These are phyloP conservation scores for Spinellus fusiger DNA, from an alignment of 192 early-diverging fungal genomes.

Conservation along the genomic window DNA sequence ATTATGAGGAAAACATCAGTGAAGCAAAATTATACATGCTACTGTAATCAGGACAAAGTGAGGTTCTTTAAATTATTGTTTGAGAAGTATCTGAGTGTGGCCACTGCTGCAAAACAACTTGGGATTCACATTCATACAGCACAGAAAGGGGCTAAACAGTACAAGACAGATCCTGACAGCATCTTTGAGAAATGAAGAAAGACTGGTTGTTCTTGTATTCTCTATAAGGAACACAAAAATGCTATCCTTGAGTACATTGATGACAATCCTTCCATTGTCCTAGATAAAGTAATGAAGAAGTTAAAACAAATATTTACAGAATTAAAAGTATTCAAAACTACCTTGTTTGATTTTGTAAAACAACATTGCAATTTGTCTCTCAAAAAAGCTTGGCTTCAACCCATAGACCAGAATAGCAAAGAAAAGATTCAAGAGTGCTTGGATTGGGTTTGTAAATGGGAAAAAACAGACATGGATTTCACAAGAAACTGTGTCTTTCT, in stretches of 20 bases:
- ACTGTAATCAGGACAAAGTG: slow-evolving; percentile 1
- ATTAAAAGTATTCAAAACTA: slow-evolving; percentile 3
- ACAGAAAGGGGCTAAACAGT: slow-evolving; percentile 14
- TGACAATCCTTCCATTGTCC: slow-evolving; percentile 16
- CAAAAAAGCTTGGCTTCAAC: slow-evolving; percentile 13
- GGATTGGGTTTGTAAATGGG: slow-evolving; percentile 5
- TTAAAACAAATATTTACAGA: slow-evolving; percentile 11
- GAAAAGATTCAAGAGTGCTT: slow-evolving; percentile 14
- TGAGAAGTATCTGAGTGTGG: slow-evolving; percentile 3
- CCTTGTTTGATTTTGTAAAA: slow-evolving; percentile 12
- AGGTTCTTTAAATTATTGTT: slow-evolving; percentile 2
- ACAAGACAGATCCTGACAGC: slow-evolving; percentile 15
- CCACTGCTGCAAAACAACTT: slow-evolving; percentile 14
- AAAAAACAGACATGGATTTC: slow-evolving; percentile 14
- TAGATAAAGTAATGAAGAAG: slow-evolving; percentile 8
- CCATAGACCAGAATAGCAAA: slow-evolving; percentile 14
- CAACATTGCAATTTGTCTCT: slow-evolving; percentile 5
- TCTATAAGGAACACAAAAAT: slow-evolving; percentile 12
- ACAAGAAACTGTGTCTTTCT: slow-evolving; percentile 16
- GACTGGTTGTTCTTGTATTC: slow-evolving; percentile 7
- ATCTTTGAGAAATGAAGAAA: slow-evolving; percentile 16
- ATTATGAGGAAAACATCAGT: too few species aligned
- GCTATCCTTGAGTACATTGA: slow-evolving; percentile 10
- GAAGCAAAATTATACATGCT: too few species aligned
- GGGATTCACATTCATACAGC: slow-evolving; percentile 11